Conservation (phyloP, 108 stramenopile species). For the Poteriospumella lacustris region DNA sequence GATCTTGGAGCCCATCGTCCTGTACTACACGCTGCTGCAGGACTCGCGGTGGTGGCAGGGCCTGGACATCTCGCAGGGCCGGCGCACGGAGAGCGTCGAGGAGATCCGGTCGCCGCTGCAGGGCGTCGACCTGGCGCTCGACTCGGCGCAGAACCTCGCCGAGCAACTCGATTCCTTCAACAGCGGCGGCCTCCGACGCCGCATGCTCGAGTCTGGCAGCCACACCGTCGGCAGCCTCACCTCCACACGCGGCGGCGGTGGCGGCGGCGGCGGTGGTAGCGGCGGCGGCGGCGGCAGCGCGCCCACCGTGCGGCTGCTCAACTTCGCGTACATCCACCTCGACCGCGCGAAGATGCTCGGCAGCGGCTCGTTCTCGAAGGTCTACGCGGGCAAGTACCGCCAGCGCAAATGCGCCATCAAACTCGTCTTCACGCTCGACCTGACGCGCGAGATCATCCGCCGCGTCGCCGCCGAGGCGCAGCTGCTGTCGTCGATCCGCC, state of each 20-base stretch:
- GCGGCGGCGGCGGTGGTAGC: too few species aligned
- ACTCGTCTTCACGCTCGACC: conserved; percentile 24
- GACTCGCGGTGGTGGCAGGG: conserved; percentile 28
- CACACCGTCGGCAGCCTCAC: too few species aligned
- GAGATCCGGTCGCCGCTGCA: not conserved
- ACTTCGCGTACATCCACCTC: not conserved
- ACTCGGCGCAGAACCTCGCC: conserved; percentile 9
- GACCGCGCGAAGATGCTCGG: not conserved
- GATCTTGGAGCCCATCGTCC: not conserved
- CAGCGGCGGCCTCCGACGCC: too few species aligned
- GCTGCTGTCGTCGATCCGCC: not conserved
- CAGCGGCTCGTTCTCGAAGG: conserved; percentile 25
- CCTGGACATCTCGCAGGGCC: not conserved
- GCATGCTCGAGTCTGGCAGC: too few species aligned
- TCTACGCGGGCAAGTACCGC: conserved; percentile 2
- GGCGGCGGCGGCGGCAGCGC: too few species aligned
- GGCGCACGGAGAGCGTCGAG: not conserved
- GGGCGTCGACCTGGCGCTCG: not conserved
- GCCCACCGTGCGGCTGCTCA: too few species aligned
- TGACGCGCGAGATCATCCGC: not conserved
- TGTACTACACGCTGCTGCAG: conserved; percentile 11
- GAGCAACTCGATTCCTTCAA: too few species aligned
- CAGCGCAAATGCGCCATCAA: conserved; percentile 16
- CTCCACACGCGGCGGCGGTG: too few species aligned
- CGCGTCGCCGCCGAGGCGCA: conserved; percentile 11